Evolutionary conservation across 2,329 filamentous ascomycete species (phyloP), one percentile per base, ranked within the genome.

Genomic region (Aspergillus costaricaensis): DNA sequence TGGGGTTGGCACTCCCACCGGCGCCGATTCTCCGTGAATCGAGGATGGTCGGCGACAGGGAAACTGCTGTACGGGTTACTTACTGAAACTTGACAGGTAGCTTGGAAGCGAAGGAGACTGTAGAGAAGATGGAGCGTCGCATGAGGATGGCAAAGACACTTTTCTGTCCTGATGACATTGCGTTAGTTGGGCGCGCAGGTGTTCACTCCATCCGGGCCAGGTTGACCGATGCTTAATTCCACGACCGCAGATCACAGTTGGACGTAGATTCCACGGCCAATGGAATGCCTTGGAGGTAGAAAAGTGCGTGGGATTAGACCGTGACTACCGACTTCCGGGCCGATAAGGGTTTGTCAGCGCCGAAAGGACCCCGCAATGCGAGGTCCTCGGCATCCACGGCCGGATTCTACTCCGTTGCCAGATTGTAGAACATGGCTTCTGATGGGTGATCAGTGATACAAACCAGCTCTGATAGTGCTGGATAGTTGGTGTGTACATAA

Each of bases 301-400:
- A 4, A 4, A 12, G 39, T 21, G 61, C 38, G 64, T 68, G 63
- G 63, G 41, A 62, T 58, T 62, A 62, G n/a, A 1, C 0, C 9
- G 10, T n/a, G 44, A 67, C 52, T 66, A 51, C 62, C 65, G 65
- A 68, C 23, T 14, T 14, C 52, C 65, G 63, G 61, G 57, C 66
- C 65, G 65, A 67, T 61, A 38, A 36, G 44, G 50, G 21, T 41
- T 62, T 41, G 36, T 58, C 51, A 59, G 41, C 54, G 41, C 32
- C 58, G 54, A 57, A 48, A 50, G 19, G 49, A 60, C 65, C 63
- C 65, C 65, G 63, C 62, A 62, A 57, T 49, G 38, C 27, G 44
- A 23, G 36, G n/a, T 44, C 51, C 47, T 53, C 51, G 44, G 44
- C 43, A 44, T 36, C 32, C 5, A 21, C 47, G 21, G 38, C 23